These are phyloP conservation scores for Fraxinus albicans DNA, from an alignment of 305 asterid species.

Conservation along the genomic window DNA sequence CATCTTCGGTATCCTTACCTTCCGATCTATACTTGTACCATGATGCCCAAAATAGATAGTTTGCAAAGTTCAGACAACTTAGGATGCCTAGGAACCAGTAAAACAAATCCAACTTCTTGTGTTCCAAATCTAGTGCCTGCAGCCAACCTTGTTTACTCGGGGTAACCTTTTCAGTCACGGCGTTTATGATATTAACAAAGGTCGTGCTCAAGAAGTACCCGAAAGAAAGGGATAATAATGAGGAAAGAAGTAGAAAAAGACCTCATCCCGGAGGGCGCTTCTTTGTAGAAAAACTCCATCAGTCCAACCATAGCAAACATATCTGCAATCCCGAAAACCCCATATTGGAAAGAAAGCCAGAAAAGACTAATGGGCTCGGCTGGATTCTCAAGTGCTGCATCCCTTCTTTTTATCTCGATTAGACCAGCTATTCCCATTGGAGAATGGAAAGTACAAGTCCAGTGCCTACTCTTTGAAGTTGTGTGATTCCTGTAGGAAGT, in stretches of 20 bases:
- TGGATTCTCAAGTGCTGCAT: constrained; percentile 35
- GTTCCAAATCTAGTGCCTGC: constrained; percentile 32
- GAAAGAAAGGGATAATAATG: constrained; percentile 32
- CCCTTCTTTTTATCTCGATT: constrained; percentile 52
- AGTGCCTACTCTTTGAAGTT: constrained; percentile 51
- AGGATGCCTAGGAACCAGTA: constrained; percentile 43
- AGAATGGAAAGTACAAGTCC: constrained; percentile 46
- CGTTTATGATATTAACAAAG: constrained; percentile 32
- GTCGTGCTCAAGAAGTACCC: constrained; percentile 39
- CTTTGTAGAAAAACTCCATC: constrained; percentile 44
- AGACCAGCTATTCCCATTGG: constrained; percentile 47
- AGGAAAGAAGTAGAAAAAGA: constrained; percentile 37
- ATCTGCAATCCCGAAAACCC: constrained; percentile 43
- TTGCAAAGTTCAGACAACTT: constrained; percentile 35
- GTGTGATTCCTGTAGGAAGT: constrained; percentile 49
- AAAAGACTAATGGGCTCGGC: constrained; percentile 35
- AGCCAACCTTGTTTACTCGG: constrained; percentile 34
- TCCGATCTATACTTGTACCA: constrained; percentile 42
- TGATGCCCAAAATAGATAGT: constrained; percentile 35
- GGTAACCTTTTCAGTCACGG: constrained; percentile 21
- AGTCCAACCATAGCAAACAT: constrained; percentile 44
- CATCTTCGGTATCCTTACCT: constrained; percentile 17
- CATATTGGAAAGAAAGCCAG: constrained; percentile 44
- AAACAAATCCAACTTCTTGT: constrained; percentile 32
- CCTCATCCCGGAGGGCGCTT: constrained; percentile 43